phyloP scores from a whole-genome alignment of 495 filamentous ascomycete species.

The Penicillium turbatum region DNA sequence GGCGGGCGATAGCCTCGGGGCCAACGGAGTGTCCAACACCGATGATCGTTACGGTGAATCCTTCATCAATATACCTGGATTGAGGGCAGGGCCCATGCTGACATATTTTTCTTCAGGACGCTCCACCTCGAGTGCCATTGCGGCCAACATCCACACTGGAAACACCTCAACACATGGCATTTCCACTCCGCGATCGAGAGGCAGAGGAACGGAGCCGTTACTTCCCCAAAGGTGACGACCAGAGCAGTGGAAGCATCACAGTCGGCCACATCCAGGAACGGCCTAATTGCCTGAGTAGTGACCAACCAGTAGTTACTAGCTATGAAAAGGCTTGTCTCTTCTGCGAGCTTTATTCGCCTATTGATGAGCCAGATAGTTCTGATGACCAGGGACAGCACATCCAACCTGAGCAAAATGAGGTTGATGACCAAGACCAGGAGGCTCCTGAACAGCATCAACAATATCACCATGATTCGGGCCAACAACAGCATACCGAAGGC shows the following conservation, averaged over 20 bases:
- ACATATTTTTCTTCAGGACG: neutral
- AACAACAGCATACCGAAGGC: neutral
- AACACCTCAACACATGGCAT: neutral
- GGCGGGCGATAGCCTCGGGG: neutral
- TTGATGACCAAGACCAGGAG: neutral
- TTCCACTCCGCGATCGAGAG: neutral
- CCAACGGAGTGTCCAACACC: neutral
- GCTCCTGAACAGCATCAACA: neutral
- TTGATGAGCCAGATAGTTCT: neutral
- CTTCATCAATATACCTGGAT: neutral
- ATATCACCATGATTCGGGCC: neutral
- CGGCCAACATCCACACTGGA: neutral
- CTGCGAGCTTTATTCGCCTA: constrained; percentile 9
- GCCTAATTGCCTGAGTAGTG: neutral
- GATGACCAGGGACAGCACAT: neutral
- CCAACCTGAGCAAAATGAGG: too few species aligned
- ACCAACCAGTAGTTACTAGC: constrained; percentile 1
- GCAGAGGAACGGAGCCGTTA: neutral
- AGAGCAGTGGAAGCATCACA: neutral
- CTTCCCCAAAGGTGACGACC: neutral
- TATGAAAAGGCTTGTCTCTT: constrained; percentile 23
- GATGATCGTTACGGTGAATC: neutral
- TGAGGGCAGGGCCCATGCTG: neutral
- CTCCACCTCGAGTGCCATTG: neutral
- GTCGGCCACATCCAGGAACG: neutral